Base-by-base conservation (phyloP, 2,329 filamentous ascomycete species). In the Diaporthe caulivora region DNA sequence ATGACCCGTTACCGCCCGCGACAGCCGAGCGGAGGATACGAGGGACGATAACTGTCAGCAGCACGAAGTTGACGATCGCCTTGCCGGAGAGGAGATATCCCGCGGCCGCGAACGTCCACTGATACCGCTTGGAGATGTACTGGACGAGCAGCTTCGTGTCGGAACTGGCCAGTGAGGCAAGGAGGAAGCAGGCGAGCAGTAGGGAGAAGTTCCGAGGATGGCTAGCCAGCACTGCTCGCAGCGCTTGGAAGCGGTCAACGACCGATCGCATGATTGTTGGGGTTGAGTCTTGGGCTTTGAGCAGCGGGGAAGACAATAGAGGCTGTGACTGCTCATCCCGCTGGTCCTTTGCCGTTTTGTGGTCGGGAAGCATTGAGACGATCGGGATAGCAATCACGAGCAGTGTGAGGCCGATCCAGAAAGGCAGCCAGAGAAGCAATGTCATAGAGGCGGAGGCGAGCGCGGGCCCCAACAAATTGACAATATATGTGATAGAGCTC, bases 111-210 rank as follows among this genome's bases (percentile, higher is more conserved):
- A 88, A 87, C 0, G 80, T 82, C 86, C 86, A 87, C 26, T 77
- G 70, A 53, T 87, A 88, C 0, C 86, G 81, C 74, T 83, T 86
- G 0, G 86, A 88, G 75, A 88, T 87, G 75, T 87, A 88, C 72
- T 87, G 86, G 1, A 86, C 81, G 9, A 88, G 80, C 0, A 88
- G 81, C 72, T 87, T 88, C 21, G 86, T 88, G 75, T 88, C 86
- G 29, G 86, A 86, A 77, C 85, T 87, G 8, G 86, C 86, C 21
- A 88, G 81, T 17, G 86, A 85, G 1, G 86, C 85, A 72, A 88
- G 82, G 69, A 87, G 81, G 77, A 87, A 86, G 76, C 83, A 84
- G 62, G 81, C 64, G 1, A 88, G 82, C 2, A 87, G 76, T 2
- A 88, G 78, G 2, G 79, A 78, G 47, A 86, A 82, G 77, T 86